Evolutionary conservation across 192 early-diverging fungal species (phyloP).

Genomic region (Gryganskiella cystojenkinii): DNA sequence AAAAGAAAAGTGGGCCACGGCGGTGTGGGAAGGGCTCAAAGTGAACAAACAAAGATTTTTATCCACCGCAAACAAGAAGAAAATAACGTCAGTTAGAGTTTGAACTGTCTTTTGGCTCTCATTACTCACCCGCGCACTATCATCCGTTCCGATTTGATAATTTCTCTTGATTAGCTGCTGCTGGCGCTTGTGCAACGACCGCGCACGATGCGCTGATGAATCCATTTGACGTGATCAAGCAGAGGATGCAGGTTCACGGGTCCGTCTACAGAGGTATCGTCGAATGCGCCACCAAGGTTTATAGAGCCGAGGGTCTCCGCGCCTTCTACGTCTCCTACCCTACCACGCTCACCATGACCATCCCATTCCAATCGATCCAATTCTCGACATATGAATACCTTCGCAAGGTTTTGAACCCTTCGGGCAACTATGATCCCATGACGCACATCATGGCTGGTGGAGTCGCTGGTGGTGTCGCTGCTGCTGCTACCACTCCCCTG

Average conservation of each 20-base stretch:
- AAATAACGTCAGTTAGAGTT: background rate
- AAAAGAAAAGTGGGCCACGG: no score
- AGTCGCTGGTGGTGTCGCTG: conserved; percentile 88
- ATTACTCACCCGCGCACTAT: conserved; percentile 1
- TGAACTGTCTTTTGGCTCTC: background rate
- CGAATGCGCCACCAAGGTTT: conserved; percentile 77
- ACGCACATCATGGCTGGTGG: conserved; percentile 91
- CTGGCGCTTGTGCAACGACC: conserved; percentile 92
- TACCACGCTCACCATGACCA: conserved; percentile 93
- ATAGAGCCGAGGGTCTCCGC: conserved; percentile 79
- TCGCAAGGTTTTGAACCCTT: conserved; percentile 84
- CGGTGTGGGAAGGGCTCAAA: conserved; percentile 1
- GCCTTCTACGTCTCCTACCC: conserved; percentile 97
- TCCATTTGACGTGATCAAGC: conserved; percentile 97
- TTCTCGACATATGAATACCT: conserved; percentile 94
- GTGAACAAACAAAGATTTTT: background rate
- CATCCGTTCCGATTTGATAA: background rate
- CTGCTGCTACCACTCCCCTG: conserved; percentile 90
- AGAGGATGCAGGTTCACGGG: conserved; percentile 92
- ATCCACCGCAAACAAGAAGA: background rate
- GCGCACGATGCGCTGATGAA: conserved; percentile 93
- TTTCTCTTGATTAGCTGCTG: conserved; percentile 63
- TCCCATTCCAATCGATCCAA: conserved; percentile 95
- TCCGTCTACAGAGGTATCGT: conserved; percentile 74
- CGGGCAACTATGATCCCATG: conserved; percentile 84